Percentiles rank a stretch among this genome's conserved stretches.
Evolutionary conservation across 2,329 filamentous ascomycete species (phyloP).

Genomic region (Phialocephala sp.): DNA sequence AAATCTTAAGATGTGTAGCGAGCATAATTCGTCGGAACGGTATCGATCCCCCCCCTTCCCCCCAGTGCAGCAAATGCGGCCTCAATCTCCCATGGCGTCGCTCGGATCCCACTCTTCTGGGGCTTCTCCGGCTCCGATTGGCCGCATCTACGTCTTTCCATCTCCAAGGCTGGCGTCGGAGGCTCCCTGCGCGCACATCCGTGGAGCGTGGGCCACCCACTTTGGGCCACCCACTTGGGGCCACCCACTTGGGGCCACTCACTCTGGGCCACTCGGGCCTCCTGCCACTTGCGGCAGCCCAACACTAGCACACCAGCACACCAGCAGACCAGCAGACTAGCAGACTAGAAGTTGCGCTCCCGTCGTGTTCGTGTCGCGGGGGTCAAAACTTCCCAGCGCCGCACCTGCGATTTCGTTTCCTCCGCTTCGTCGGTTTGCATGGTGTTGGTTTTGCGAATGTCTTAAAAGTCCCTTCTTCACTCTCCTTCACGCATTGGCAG

Average conservation of each 20-base stretch:
- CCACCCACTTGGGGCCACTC: no score
- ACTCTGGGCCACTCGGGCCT: not conserved
- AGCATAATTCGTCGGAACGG: not conserved
- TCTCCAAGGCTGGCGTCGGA: constrained; percentile 5
- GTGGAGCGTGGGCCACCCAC: no score
- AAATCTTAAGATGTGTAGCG: no score
- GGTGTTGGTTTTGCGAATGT: not conserved
- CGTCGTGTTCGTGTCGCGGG: constrained; percentile 7
- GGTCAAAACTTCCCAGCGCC: not conserved
- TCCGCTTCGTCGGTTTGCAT: not conserved
- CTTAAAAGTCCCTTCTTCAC: not conserved
- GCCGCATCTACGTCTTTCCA: not conserved
- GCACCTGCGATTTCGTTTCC: not conserved
- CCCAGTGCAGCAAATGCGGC: not conserved
- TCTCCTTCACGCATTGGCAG: not conserved
- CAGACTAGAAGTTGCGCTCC: not conserved
- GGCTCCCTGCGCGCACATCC: not conserved
- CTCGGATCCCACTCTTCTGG: not conserved
- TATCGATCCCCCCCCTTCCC: no score
- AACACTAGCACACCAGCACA: no score
- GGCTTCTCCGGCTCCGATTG: not conserved
- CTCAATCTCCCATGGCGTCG: not conserved
- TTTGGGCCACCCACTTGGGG: no score
- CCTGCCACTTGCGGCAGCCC: not conserved
- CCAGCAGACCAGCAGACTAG: no score